Evolutionary conservation across 768 basidiomycete species (phyloP).

Genomic region (Cystofilobasidium ferigula): DNA sequence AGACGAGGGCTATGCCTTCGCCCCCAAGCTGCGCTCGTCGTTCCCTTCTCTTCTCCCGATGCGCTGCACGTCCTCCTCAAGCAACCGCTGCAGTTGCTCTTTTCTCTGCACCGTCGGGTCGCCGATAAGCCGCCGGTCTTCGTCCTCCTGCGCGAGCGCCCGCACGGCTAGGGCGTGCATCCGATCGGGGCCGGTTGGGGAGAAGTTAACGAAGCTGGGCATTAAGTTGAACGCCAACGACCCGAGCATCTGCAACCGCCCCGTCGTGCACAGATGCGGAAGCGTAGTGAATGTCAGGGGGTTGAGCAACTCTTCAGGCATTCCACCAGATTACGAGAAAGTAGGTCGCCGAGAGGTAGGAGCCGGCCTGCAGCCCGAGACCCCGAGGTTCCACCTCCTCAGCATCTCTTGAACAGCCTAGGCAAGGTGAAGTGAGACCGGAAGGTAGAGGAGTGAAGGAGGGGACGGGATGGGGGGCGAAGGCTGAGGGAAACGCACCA

Average conservation of each 20-base stretch:
- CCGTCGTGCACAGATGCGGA: not conserved
- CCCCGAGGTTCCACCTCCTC: not conserved
- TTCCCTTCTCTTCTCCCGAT: too few relatives aligned
- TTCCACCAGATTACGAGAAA: not conserved
- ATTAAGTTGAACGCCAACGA: not conserved
- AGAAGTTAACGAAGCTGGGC: not conserved
- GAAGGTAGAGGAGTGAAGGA: not conserved
- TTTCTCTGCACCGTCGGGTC: not conserved
- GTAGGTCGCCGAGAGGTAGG: not conserved
- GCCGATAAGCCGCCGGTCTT: not conserved
- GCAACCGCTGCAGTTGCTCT: not conserved
- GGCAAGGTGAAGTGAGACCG: not conserved
- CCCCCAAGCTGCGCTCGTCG: too few relatives aligned
- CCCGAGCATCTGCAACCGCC: not conserved
- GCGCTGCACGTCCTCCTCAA: too few relatives aligned
- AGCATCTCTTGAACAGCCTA: not conserved
- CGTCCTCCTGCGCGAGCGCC: not conserved
- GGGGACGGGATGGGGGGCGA: too few relatives aligned
- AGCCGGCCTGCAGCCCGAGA: not conserved
- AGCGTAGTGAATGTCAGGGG: not conserved
- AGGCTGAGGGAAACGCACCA: not conserved
- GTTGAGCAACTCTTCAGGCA: not conserved
- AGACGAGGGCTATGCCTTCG: too few relatives aligned
- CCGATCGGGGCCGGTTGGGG: not conserved
- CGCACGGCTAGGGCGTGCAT: not conserved